Percentiles rank a stretch among this genome's conserved stretches.
phyloP scores from a whole-genome alignment of 495 filamentous ascomycete species.

The Parachaetomium inaequale region DNA sequence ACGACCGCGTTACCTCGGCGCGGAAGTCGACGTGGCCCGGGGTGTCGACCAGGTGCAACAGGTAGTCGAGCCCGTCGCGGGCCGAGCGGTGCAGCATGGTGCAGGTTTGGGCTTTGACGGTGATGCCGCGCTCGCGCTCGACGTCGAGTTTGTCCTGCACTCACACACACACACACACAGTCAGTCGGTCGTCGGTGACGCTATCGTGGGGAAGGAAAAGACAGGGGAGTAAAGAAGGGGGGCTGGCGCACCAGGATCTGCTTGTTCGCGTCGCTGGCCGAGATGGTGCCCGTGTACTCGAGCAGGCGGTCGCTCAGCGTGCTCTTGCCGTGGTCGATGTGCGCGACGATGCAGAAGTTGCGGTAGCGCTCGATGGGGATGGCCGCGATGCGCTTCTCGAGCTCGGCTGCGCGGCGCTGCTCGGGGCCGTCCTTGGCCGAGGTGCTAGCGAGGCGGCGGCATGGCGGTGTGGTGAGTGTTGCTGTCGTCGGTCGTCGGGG shows the following conservation, averaged over 20 bases:
- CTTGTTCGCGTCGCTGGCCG: conserved; percentile 75
- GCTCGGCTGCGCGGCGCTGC: conserved; percentile 38
- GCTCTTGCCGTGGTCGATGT: conserved; percentile 98
- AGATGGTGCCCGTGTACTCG: conserved; percentile 91
- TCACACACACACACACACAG: too few relatives aligned
- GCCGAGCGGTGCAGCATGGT: conserved; percentile 86
- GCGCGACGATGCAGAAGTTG: conserved; percentile 97
- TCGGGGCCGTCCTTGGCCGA: conserved; percentile 15
- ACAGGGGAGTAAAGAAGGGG: not conserved
- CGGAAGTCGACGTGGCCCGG: conserved; percentile 98
- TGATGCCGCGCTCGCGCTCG: conserved; percentile 92
- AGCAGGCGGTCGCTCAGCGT: conserved; percentile 89
- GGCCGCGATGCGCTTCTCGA: conserved; percentile 76
- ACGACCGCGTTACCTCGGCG: conserved; percentile 90
- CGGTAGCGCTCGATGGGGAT: conserved; percentile 91
- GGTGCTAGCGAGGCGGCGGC: not conserved
- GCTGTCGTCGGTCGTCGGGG: not conserved
- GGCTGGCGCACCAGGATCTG: conserved; percentile 61
- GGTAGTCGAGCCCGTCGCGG: conserved; percentile 72
- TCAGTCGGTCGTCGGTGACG: too few relatives aligned
- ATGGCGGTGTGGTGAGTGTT: not conserved
- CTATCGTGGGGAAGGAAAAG: not conserved
- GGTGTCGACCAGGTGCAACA: conserved; percentile 93
- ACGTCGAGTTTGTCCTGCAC: conserved; percentile 93
- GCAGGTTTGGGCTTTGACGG: conserved; percentile 98